Evolutionary conservation across 2,329 filamentous ascomycete species (phyloP), one percentile per base, ranked within the genome.

Genomic region (Botrytis paeoniae): DNA sequence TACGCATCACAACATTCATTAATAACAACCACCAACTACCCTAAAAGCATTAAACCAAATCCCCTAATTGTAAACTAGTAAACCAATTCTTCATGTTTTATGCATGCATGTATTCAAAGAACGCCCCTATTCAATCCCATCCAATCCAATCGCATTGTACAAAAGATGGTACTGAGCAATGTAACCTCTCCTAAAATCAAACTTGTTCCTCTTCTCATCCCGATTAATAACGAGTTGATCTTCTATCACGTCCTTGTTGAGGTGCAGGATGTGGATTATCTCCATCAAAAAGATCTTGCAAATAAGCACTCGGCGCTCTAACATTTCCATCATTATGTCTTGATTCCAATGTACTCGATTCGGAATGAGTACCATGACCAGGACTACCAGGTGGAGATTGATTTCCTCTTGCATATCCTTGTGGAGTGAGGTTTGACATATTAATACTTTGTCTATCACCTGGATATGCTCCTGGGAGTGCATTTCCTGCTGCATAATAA

Each of bases 201-300:
- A 41, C 3, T 41, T 41, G 25, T 25, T 29, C n/a, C 6, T 6
- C 25, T 8, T 6, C 45, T 29, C 10, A 32, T 57, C 20, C 48
- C 51, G 9, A 32, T 68, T 18, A 68, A 37, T 68, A 68, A 22
- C 64, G 64, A 29, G 14, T 6, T 32, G 64, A 57, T 57, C 48
- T 48, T 57, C 48, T 68, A 57, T 68, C 64, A 54, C 64, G 64
- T 7, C 64, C 45, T 41, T 68, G 64, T 37, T 57, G 35, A 57
- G 64, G 45, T n/a, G 64, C 16, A 41, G 35, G 5, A 41, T 14
- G 60, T 43, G 45, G n/a, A 29, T 69, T 45, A 48, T 79, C 78
- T 3, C 77, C 93, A 79, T 94, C 93, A 75, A 98, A 91, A 68
- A 98, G 83, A 81, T 98, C 94, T 74, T 98, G 95, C 57, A 98